These are phyloP conservation scores for Thermoascus crustaceus DNA, from an alignment of 2,329 filamentous ascomycete species.

Conservation along the genomic window DNA sequence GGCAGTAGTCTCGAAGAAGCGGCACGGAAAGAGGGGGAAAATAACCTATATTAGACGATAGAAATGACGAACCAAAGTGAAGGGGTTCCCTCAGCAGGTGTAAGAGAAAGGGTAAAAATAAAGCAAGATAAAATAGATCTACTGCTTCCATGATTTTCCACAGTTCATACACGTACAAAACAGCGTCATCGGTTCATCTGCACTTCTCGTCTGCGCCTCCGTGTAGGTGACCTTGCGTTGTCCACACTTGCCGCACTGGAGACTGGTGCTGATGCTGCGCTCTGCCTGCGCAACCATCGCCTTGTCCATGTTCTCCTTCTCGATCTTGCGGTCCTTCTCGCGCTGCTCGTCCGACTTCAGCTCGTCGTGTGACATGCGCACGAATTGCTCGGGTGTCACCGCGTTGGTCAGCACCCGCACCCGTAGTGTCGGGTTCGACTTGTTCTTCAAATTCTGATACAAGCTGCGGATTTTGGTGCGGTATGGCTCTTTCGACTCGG, in stretches of 20 bases:
- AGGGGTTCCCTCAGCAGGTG: too few species aligned
- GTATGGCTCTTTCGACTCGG: conserved; percentile 65
- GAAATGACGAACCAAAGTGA: too few species aligned
- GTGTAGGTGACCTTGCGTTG: conserved; percentile 92
- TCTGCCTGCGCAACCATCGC: conserved; percentile 89
- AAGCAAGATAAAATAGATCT: too few species aligned
- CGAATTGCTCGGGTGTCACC: conserved; percentile 65
- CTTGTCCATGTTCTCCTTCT: conserved; percentile 93
- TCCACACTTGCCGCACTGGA: conserved; percentile 87
- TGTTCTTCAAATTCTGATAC: conserved; percentile 91
- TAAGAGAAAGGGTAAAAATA: too few species aligned
- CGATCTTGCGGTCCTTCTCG: conserved; percentile 64
- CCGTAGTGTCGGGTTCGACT: conserved; percentile 71
- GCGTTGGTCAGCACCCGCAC: conserved; percentile 66
- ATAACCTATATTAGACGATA: too few species aligned
- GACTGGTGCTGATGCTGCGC: conserved; percentile 78
- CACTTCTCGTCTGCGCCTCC: conserved; percentile 89
- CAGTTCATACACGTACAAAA: conserved; percentile 43
- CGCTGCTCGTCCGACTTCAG: conserved; percentile 80
- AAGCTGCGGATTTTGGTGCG: conserved; percentile 83
- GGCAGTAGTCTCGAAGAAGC: conserved; percentile 8
- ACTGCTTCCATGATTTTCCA: conserved; percentile 41
- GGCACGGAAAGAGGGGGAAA: conserved; percentile 7
- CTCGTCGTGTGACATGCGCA: conserved; percentile 81
- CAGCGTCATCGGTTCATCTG: conserved; percentile 70